A percentile compares a stretch with the other conserved stretches of the same genome.
Conservation (phyloP, 2,329 filamentous ascomycete genomes). For the Verticillium tricorpus region DNA sequence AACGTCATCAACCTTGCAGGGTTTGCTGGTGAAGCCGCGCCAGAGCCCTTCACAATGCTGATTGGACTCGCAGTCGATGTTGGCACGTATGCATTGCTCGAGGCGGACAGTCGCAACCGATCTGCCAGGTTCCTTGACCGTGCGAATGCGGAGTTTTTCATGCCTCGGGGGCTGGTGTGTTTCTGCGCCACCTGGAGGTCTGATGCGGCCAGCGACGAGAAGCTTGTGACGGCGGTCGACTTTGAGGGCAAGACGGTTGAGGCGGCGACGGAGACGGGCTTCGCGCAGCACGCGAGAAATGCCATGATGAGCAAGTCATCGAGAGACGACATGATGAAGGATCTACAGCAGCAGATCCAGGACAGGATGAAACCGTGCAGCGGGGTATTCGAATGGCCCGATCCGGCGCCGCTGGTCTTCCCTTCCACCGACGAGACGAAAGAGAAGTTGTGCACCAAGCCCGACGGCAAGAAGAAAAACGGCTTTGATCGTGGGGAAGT, state of each 20-base stretch:
- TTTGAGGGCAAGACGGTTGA: slow-evolving; percentile 20
- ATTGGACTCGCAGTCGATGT: slow-evolving; percentile 39
- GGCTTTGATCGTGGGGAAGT: slow-evolving; percentile 12
- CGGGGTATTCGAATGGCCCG: slow-evolving; percentile 35
- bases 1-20: slow-evolving; percentile 36
- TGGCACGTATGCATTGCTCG: slow-evolving; percentile 33
- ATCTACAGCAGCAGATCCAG: slow-evolving; percentile 3
- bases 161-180: slow-evolving; percentile 47
- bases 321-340: background rate
- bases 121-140: slow-evolving; percentile 51
- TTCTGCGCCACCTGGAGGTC: slow-evolving; percentile 49
- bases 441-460: slow-evolving; percentile 5
- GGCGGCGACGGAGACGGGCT: background rate
- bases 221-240: slow-evolving; percentile 20
- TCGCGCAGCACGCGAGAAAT: background rate
- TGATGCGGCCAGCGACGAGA: slow-evolving; percentile 18
- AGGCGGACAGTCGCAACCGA: slow-evolving; percentile 32
- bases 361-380: slow-evolving; percentile 13
- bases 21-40: slow-evolving; percentile 30
- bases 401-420: slow-evolving; percentile 44
- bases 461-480: slow-evolving; percentile 15
- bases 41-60: slow-evolving; percentile 33
- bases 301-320: background rate
- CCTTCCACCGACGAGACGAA: slow-evolving; percentile 32
- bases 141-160: slow-evolving; percentile 53